Conservation (phyloP, 2,329 filamentous ascomycete genomes). For the Fusarium papillatum region DNA sequence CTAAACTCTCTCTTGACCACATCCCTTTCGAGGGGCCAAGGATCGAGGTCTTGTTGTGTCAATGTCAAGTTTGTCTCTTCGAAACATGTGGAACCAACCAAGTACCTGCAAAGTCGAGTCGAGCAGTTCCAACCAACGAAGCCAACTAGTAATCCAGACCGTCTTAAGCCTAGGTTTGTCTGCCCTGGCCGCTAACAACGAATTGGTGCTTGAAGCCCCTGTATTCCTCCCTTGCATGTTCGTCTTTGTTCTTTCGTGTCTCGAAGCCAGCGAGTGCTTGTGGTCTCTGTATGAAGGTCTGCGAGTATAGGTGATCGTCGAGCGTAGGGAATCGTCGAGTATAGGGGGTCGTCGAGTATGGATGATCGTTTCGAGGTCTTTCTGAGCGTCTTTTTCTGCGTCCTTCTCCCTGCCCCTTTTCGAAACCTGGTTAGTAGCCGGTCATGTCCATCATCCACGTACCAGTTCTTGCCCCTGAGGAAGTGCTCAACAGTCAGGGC, state of each 20-base stretch:
- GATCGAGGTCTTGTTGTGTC: background rate
- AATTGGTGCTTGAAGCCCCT: background rate
- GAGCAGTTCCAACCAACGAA: background rate
- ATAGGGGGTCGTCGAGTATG: background rate
- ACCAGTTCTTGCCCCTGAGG: background rate
- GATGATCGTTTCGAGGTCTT: background rate
- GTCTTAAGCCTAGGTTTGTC: background rate
- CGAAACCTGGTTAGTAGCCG: background rate
- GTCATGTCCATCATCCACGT: background rate
- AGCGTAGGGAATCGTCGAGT: background rate
- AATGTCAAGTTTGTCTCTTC: background rate
- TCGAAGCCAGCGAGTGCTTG: background rate
- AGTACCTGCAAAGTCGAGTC: background rate
- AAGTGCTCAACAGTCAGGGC: too few relatives aligned
- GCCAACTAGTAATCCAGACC: background rate
- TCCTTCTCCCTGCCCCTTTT: background rate
- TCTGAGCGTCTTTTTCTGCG: background rate
- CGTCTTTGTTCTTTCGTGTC: background rate
- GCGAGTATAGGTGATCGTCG: background rate
- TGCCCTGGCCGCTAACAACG: background rate
- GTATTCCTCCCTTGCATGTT: background rate
- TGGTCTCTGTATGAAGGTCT: background rate
- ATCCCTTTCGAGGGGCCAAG: background rate
- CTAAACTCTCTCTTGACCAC: background rate
- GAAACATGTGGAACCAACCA: background rate